Percentiles rank a stretch among this genome's conserved stretches.
phyloP scores from a whole-genome alignment of 225 moss, liverwort and hornwort species.

The Pseudisothecium myosuroides region DNA sequence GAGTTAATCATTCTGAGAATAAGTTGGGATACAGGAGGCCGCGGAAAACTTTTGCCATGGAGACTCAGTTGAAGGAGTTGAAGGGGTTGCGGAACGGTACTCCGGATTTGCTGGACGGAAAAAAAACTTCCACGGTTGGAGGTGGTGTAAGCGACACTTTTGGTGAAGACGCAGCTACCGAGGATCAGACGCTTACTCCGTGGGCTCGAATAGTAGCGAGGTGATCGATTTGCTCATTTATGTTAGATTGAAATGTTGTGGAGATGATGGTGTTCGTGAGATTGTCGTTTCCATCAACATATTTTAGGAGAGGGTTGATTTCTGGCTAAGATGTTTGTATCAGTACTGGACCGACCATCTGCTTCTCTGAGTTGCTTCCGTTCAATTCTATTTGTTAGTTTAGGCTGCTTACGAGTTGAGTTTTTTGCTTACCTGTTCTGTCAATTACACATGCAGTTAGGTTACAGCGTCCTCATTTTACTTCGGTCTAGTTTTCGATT shows the following conservation, averaged over 20 bases:
- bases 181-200: conserved; percentile 53
- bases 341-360: background rate
- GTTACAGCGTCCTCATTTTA: background rate
- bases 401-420: background rate
- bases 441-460: background rate
- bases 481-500: background rate
- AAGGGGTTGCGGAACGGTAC: conserved; percentile 1
- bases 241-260: background rate
- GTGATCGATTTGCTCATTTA: conserved; percentile 11
- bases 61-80: conserved; percentile 19
- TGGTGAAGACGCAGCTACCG: conserved; percentile 68
- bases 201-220: conserved; percentile 70
- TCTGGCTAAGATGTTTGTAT: background rate
- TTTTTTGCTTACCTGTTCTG: background rate
- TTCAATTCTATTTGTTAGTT: background rate
- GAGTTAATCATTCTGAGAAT: background rate
- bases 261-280: background rate
- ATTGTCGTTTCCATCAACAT: background rate
- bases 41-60: conserved; percentile 9
- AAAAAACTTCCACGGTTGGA: conserved; percentile 15
- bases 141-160: conserved; percentile 68
- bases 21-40: conserved; percentile 9
- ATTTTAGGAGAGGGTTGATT: background rate
- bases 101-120: conserved; percentile 27
- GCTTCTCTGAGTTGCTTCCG: background rate